These are phyloP conservation scores for Phragmites australis DNA, from an alignment of 176 grass and related monocot species.

Conservation along the genomic window DNA sequence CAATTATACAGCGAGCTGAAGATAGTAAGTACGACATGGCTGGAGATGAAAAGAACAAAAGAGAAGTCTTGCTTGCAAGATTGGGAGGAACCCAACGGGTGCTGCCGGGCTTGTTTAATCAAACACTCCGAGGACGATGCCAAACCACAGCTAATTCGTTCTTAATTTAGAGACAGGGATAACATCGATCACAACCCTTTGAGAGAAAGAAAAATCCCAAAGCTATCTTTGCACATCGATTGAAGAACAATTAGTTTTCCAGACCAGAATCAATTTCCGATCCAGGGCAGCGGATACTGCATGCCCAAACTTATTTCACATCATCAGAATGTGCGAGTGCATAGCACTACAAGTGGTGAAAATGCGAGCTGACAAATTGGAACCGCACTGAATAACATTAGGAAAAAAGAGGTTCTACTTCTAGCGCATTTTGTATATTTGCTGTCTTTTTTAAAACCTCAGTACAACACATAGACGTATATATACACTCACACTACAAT, in stretches of 20 bases:
- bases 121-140: slow-evolving; percentile 42
- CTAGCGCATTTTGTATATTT: no score
- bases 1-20: slow-evolving; percentile 4
- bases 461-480: no score
- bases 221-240: slow-evolving; percentile 3
- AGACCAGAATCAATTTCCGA: background rate
- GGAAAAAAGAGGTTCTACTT: no score
- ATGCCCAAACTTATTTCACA: background rate
- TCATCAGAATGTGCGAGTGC: background rate
- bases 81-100: slow-evolving; percentile 67
- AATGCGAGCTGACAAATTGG: background rate
- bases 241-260: background rate
- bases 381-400: no score
- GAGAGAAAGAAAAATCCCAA: background rate
- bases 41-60: slow-evolving; percentile 73
- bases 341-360: background rate
- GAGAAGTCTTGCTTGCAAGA: slow-evolving; percentile 60
- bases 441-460: no score
- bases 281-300: background rate
- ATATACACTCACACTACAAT: no score
- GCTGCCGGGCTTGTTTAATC: slow-evolving; percentile 44
- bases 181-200: background rate
- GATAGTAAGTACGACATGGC: slow-evolving; percentile 17
- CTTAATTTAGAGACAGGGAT: background rate
- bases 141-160: slow-evolving; percentile 20